These are phyloP conservation scores for Mycosphaerella sp. DNA, from an alignment of 2,329 filamentous ascomycete genomes.

Conservation along the genomic window DNA sequence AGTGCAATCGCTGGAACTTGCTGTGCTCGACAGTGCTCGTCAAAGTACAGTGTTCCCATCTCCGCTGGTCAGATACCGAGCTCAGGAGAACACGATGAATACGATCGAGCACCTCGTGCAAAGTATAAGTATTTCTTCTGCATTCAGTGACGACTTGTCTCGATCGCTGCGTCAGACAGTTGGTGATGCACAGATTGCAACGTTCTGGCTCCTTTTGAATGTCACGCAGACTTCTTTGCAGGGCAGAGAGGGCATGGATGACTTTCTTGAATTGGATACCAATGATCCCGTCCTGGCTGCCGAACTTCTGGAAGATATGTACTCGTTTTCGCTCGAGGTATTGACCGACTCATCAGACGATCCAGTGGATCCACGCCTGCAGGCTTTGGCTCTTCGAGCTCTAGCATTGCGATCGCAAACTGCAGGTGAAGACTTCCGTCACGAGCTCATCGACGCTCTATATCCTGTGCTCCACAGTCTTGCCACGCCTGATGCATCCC, in stretches of 20 bases:
- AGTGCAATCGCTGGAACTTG: slow-evolving; percentile 21
- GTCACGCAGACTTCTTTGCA: slow-evolving; percentile 56
- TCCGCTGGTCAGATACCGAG: slow-evolving; percentile 26
- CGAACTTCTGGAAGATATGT: slow-evolving; percentile 54
- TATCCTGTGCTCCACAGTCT: slow-evolving; percentile 89
- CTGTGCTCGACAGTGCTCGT: slow-evolving; percentile 13
- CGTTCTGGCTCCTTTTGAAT: slow-evolving; percentile 74
- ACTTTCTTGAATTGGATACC: slow-evolving; percentile 48
- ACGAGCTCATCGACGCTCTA: slow-evolving; percentile 81
- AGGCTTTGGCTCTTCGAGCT: slow-evolving; percentile 74
- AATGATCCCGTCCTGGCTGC: neutral
- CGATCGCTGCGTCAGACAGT: slow-evolving; percentile 54
- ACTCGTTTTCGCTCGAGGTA: slow-evolving; percentile 59
- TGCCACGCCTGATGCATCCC: slow-evolving; percentile 58
- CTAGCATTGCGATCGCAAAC: slow-evolving; percentile 68
- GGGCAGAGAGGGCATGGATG: slow-evolving; percentile 52
- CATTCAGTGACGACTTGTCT: slow-evolving; percentile 58
- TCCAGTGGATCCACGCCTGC: slow-evolving; percentile 61
- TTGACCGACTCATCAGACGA: slow-evolving; percentile 42
- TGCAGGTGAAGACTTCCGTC: slow-evolving; percentile 62
- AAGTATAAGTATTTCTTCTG: slow-evolving; percentile 22
- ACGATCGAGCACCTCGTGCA: slow-evolving; percentile 33
- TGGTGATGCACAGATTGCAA: slow-evolving; percentile 57
- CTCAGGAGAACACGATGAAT: slow-evolving; percentile 25
- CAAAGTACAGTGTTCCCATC: slow-evolving; percentile 19